Evolutionary conservation across 2,329 filamentous ascomycete genomes (phyloP), one percentile per base, ranked within the genome.

Genomic region (Byssoonygena ceratinophila): DNA sequence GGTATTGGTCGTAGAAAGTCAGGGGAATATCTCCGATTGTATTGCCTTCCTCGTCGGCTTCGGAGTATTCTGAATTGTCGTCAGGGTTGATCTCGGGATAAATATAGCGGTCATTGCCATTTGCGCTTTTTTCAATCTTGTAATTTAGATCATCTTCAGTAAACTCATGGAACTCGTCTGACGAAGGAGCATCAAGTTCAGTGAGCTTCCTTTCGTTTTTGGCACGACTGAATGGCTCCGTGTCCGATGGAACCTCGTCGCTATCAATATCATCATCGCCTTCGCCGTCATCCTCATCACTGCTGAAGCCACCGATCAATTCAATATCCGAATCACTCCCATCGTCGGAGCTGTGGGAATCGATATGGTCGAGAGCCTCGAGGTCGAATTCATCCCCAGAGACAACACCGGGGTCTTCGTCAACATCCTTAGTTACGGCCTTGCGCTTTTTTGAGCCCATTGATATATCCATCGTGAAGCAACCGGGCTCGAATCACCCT

Each of bases 1-100:
- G 92, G 66, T 96, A 98, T 32, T 87, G 85, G 68, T 98, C 92
- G 74, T 98, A 98, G 71, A 95, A 97, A 2, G 86, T 85, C 46
- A 97, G 74, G 4, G 90, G 87, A 55, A 98, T 98, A 66, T 97
- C 78, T 60, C 92, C 94, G 62, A 98, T 96, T 0, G 92, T 97
- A 71, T 98, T 98, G 48, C 76, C 77, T 25, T 83, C 80, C 52
- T 81, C 84, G 56, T 85, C 81, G 2, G 83, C 84, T 66, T 96
- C 91, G 2, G 86, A 86, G 65, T 96, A 91, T 70, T 98, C 94
- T 1, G 90, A 95, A 65, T 97, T 92, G 71, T 98, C 96, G 51
- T 89, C 84, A 2, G 91, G 87, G 59, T 97, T 85, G 58, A 98
- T 89, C 65, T 97, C 92, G 57, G 85, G 81, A 71, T 97, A 98